Conservation (phyloP, 2,329 filamentous ascomycete genomes). For the Apiospora aurea region DNA sequence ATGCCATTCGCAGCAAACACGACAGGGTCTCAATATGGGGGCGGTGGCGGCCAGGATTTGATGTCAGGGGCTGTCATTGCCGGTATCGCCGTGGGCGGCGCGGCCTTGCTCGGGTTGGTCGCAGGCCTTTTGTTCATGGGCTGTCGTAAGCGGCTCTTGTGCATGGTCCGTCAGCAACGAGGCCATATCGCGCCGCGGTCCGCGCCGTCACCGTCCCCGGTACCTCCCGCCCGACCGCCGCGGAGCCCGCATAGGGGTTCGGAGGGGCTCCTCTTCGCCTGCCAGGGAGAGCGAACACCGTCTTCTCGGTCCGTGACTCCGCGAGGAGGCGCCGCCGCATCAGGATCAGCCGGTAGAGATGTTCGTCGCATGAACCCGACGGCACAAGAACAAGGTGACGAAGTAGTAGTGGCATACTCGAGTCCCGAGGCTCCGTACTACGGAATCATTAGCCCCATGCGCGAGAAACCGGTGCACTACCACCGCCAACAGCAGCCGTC, state of each 20-base stretch:
- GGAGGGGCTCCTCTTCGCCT: background rate
- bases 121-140: background rate
- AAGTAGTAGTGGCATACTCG: background rate
- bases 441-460: background rate
- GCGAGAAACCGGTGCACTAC: background rate
- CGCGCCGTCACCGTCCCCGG: background rate
- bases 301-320: background rate
- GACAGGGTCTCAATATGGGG: background rate
- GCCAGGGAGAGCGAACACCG: background rate
- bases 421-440: slow-evolving; percentile 8
- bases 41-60: background rate
- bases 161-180: background rate
- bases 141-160: background rate
- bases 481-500: background rate
- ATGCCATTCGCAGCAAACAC: background rate
- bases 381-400: background rate
- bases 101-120: background rate
- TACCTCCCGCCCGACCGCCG: background rate
- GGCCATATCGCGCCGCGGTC: background rate
- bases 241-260: background rate
- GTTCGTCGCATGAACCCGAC: background rate
- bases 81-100: slow-evolving; percentile 2
- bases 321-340: background rate
- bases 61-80: slow-evolving; percentile 6
- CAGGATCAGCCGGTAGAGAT: background rate